Percentiles rank a stretch among this genome's conserved stretches.
phyloP scores from a whole-genome alignment of 768 basidiomycete species.

The Boletus reticuloceps region DNA sequence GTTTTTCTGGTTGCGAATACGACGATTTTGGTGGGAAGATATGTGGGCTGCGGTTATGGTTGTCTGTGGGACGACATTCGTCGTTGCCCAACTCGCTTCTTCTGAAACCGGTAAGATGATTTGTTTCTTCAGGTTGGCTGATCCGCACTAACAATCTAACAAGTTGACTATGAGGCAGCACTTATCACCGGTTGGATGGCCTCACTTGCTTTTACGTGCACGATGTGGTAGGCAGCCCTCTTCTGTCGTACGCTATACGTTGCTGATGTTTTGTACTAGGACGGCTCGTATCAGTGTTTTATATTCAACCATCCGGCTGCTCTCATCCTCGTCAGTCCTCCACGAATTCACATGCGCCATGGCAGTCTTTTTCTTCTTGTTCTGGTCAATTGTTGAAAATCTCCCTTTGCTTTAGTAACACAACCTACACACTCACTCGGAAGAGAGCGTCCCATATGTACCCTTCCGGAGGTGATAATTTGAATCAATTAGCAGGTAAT shows the following conservation, averaged over 20 bases:
- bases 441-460: neutral
- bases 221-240: neutral
- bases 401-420: neutral
- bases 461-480: neutral
- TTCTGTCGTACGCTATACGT: no score
- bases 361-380: neutral
- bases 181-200: neutral
- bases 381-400: neutral
- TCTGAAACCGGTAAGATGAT: neutral
- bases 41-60: slow-evolving; percentile 15
- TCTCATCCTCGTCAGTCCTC: neutral
- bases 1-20: slow-evolving; percentile 13
- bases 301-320: no score
- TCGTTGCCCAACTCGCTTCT: neutral
- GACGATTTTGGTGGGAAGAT: slow-evolving; percentile 25
- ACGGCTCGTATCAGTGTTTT: neutral
- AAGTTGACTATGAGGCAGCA: neutral
- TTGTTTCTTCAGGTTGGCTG: neutral
- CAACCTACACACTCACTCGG: no score
- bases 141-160: neutral
- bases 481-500: neutral
- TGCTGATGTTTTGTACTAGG: neutral
- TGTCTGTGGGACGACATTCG: neutral
- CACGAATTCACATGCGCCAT: neutral
- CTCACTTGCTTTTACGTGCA: neutral